These are phyloP conservation scores for Musa beccarii DNA, from an alignment of 176 grass and related monocot species.

Conservation along the genomic window DNA sequence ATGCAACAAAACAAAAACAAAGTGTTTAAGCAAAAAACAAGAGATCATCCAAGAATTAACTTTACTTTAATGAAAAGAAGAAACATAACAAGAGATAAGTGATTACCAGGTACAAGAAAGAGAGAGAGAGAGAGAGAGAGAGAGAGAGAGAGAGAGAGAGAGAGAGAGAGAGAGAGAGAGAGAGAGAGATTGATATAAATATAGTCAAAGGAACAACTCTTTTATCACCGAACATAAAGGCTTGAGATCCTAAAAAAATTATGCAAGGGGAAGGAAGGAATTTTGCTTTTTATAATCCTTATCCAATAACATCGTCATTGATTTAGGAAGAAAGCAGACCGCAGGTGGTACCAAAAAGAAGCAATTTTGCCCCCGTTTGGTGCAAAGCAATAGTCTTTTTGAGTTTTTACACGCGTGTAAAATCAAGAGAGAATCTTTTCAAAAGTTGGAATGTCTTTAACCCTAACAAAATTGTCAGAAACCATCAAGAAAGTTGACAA, in stretches of 20 bases:
- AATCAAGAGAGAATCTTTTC: neutral
- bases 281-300: neutral
- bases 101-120: neutral
- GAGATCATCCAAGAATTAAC: neutral
- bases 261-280: neutral
- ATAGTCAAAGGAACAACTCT: neutral
- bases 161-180: neutral
- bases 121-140: neutral
- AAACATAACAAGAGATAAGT: neutral
- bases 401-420: neutral
- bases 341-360: too few species aligned
- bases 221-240: neutral
- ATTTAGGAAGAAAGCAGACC: too few species aligned
- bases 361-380: too few species aligned
- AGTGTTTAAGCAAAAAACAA: neutral
- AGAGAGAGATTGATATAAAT: neutral
- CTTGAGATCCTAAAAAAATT: too few species aligned
- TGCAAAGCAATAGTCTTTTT: neutral
- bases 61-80: neutral
- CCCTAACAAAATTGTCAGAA: neutral
- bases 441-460: neutral
- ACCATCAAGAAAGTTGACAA: neutral
- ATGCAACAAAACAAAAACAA: neutral
- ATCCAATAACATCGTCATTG: too few species aligned
- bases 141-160: neutral